Percentiles rank a stretch among this genome's conserved stretches.
Conservation (phyloP, 805 yeast species). For the Metschnikowia shivogae region DNA sequence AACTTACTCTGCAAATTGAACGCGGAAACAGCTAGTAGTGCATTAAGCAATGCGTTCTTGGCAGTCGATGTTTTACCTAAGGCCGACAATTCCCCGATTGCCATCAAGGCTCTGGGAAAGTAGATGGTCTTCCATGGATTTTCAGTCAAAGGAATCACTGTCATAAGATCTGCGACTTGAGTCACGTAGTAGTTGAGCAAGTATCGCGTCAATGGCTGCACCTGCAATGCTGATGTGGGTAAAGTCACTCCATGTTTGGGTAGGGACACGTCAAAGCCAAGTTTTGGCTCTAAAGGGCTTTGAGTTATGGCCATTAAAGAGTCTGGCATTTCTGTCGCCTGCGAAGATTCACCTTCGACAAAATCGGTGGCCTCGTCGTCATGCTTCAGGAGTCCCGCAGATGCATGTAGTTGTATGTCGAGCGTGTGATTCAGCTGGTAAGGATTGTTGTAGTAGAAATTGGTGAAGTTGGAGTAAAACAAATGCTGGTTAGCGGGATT, state of each 20-base stretch:
- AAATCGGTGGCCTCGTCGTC: slow-evolving; percentile 32
- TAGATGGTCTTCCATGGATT: slow-evolving; percentile 90
- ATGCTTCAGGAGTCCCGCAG: slow-evolving; percentile 18
- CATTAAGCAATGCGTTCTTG: slow-evolving; percentile 72
- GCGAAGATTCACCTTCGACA: slow-evolving; percentile 31
- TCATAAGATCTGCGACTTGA: slow-evolving; percentile 76
- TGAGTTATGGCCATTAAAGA: slow-evolving; percentile 49
- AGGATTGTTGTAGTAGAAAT: slow-evolving; percentile 38
- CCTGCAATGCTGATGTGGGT: slow-evolving; percentile 59
- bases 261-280: slow-evolving; percentile 39
- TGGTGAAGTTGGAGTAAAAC: slow-evolving; percentile 37
- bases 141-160: slow-evolving; percentile 63
- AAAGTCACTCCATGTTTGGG: slow-evolving; percentile 28
- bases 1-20: slow-evolving; percentile 74
- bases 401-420: slow-evolving; percentile 44
- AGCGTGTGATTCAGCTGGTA: slow-evolving; percentile 34
- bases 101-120: slow-evolving; percentile 76
- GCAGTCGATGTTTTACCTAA: slow-evolving; percentile 72
- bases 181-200: slow-evolving; percentile 67
- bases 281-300: slow-evolving; percentile 36
- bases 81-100: slow-evolving; percentile 75
- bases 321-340: slow-evolving; percentile 46
- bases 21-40: slow-evolving; percentile 76
- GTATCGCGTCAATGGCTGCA: slow-evolving; percentile 68
- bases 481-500: slow-evolving; percentile 35